Percentiles rank a stretch among this genome's conserved stretches.
These are phyloP conservation scores for Trichoderma atrobrunneum DNA, from an alignment of 2,329 filamentous ascomycete genomes.

Conservation along the genomic window DNA sequence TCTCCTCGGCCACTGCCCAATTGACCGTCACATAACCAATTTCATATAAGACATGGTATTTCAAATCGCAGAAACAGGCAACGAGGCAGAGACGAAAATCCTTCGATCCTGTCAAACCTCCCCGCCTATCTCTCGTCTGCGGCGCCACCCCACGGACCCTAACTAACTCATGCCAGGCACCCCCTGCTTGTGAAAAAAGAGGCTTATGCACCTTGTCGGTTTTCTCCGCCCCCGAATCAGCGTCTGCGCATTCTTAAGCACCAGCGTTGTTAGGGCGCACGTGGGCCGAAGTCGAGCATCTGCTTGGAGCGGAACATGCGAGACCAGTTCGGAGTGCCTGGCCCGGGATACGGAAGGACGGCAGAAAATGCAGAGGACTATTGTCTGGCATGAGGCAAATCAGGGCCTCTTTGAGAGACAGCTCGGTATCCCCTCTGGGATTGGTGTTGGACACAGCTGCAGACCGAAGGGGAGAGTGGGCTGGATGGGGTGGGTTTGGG, in stretches of 20 bases:
- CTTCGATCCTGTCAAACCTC: not conserved
- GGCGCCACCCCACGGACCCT: not conserved
- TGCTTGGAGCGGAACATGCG: not conserved
- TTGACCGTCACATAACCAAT: not conserved
- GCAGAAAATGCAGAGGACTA: not conserved
- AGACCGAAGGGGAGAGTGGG: not conserved
- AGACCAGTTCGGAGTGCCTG: not conserved
- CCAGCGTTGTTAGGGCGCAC: not conserved
- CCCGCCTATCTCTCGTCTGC: not conserved
- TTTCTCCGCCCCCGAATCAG: slow-evolving; percentile 16
- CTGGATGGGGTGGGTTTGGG: not conserved
- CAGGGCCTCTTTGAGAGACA: not conserved
- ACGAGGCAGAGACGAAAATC: not conserved
- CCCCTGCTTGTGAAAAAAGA: not conserved
- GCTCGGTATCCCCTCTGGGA: not conserved
- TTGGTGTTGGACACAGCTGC: not conserved
- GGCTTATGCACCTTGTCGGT: not conserved
- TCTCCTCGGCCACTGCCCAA: not conserved
- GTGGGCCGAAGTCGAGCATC: slow-evolving; percentile 7
- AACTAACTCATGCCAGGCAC: not conserved
- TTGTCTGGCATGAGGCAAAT: not conserved
- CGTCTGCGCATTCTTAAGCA: slow-evolving; percentile 4
- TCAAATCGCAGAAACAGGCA: not conserved
- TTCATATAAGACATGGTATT: not conserved
- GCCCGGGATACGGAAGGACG: not conserved